Base-by-base conservation (phyloP, 345 rosid species). In the Anacardium occidentale region DNA sequence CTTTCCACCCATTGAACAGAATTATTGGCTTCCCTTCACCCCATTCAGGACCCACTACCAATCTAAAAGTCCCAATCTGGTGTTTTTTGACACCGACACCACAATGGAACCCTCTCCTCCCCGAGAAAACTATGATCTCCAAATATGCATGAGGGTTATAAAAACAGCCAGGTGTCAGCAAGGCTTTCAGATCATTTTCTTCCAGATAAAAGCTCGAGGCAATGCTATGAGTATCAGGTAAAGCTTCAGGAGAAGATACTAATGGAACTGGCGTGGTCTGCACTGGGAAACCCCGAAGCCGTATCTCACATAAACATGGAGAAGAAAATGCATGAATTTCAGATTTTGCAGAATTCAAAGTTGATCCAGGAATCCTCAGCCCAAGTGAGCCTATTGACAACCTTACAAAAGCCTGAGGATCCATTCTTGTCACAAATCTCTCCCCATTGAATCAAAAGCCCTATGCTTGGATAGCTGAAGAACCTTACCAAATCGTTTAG, bases 341-440 rank as follows among this genome's bases (percentile, higher is more conserved):
- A 24, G 86, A 63, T 71, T 61, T 85, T 50, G 78, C 74, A 21
- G 90, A 69, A 77, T 71, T 83, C 57, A 85, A 68, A 47, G 82
- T 70, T 50, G 85, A 37, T 74, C 83, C 83, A 15, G 89, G 88
- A 80, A 83, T 73, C 86, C 97, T 85, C 65, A 94, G 81, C 74
- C 96, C 94, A 50, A 94, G 87, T 71, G 96, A 90, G 80, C 91
- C 89, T 22, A 91, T 73, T 14, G 98, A 94, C 75, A 94, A 78
- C 82, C 97, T 91, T 79, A 87, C 88, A 77, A 94, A 94, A 79
- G 96, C 94, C 82, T 90, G 97, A 42, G 98, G 98, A 83, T 94
- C 98, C 97, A 94, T 94, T 69, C 54, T 69, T 64, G 82, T 88
- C 91, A 86, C 65, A 85, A 82, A 78, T 32, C 22, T 60, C 70